These are phyloP conservation scores for Pseudogymnoascus sp. DNA, from an alignment of 2,329 filamentous ascomycete species.

Conservation along the genomic window DNA sequence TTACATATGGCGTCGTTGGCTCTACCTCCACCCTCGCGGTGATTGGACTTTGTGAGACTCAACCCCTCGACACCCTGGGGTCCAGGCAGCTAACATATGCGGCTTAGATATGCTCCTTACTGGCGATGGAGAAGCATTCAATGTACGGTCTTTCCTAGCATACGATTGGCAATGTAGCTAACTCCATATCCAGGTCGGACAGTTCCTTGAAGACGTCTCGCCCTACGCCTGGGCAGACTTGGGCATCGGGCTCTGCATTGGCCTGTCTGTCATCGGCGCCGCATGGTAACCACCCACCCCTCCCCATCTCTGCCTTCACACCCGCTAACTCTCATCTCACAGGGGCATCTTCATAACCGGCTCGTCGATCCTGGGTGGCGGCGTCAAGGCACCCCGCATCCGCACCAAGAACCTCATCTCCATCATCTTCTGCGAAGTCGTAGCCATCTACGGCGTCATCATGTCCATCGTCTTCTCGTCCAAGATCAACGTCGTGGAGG, in stretches of 20 bases:
- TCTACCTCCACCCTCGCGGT: conserved; percentile 62
- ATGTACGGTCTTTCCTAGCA: conserved; percentile 50
- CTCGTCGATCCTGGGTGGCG: conserved; percentile 92
- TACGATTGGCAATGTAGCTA: conserved; percentile 19
- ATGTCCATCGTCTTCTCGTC: conserved; percentile 98
- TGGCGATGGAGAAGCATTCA: conserved; percentile 90
- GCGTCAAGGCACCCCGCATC: conserved; percentile 93
- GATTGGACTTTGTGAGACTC: conserved; percentile 69
- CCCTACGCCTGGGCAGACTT: conserved; percentile 89
- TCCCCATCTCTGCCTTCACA: not conserved
- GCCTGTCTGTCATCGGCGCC: conserved; percentile 90
- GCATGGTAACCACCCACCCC: conserved; percentile 63
- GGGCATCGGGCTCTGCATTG: conserved; percentile 91
- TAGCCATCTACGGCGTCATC: conserved; percentile 99
- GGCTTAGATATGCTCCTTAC: conserved; percentile 93
- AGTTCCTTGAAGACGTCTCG: conserved; percentile 88
- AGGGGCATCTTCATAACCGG: conserved; percentile 99
- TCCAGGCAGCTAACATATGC: conserved; percentile 23
- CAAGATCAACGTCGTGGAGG: conserved; percentile 64
- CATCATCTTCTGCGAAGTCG: conserved; percentile 99
- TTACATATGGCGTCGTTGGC: conserved; percentile 64
- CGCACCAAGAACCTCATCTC: conserved; percentile 99
- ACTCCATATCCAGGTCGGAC: conserved; percentile 60
- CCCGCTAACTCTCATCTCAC: conserved; percentile 17
- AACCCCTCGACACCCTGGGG: conserved; percentile 8